phyloP scores from a whole-genome alignment of 2,329 filamentous ascomycete species.

The Penicillium sp. region DNA sequence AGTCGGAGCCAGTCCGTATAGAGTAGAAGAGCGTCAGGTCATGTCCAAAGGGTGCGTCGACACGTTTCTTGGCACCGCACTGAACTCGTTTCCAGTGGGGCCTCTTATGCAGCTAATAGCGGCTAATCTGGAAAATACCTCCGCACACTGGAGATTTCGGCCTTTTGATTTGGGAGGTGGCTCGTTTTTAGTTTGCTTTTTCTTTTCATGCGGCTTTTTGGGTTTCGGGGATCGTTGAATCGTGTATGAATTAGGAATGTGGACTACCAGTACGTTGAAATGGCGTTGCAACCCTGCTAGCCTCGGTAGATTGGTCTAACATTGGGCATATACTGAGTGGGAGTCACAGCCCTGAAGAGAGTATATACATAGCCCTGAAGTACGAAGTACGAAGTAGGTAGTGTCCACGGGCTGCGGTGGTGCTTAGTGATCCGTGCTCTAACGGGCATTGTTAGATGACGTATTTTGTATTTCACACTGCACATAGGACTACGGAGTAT shows the following conservation, averaged over 20 bases:
- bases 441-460: too few species aligned
- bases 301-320: background rate
- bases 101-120: background rate
- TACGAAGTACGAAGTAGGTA: too few species aligned
- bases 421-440: too few species aligned
- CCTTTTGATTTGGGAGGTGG: background rate
- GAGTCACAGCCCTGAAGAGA: too few species aligned
- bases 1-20: background rate
- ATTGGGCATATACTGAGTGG: too few species aligned
- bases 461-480: too few species aligned
- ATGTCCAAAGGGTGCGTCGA: background rate
- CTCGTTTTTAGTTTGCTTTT: background rate
- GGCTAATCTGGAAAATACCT: conserved; percentile 7
- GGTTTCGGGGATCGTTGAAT: background rate
- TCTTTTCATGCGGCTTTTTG: background rate
- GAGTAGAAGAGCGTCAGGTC: background rate
- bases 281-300: background rate
- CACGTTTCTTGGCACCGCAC: conserved; percentile 3
- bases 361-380: too few species aligned
- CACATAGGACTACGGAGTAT: too few species aligned
- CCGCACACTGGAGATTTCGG: background rate
- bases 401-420: too few species aligned
- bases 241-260: too few species aligned
- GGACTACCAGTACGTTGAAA: too few species aligned
- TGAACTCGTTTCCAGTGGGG: conserved; percentile 6